Conservation (phyloP, 768 basidiomycete species). For the Kwoniella mangroviensis region DNA sequence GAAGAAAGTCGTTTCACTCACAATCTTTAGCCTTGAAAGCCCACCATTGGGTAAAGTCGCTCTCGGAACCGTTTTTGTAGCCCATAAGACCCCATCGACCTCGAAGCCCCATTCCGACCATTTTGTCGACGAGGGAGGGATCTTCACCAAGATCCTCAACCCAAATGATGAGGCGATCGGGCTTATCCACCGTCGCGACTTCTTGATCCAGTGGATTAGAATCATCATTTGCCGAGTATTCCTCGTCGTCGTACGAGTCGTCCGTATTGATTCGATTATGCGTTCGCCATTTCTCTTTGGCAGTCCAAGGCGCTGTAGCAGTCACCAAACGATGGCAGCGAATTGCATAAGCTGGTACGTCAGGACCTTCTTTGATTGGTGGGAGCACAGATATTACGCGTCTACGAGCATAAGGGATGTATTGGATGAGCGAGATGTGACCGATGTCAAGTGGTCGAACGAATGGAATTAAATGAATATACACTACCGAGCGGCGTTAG, state of each 20-base stretch:
- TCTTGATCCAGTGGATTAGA: slow-evolving; percentile 32
- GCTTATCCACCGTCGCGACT: slow-evolving; percentile 32
- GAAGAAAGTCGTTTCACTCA: slow-evolving; percentile 12
- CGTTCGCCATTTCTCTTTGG: slow-evolving; percentile 41
- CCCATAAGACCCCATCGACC: slow-evolving; percentile 32
- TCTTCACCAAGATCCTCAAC: slow-evolving; percentile 13
- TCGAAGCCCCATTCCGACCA: slow-evolving; percentile 24
- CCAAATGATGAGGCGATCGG: slow-evolving; percentile 28
- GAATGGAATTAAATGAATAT: background rate
- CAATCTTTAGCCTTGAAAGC: slow-evolving; percentile 34
- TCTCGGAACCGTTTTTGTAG: background rate
- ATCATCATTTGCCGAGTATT: slow-evolving; percentile 8
- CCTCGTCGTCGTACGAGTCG: slow-evolving; percentile 6
- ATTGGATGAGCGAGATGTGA: slow-evolving; percentile 24
- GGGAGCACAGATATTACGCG: slow-evolving; percentile 20
- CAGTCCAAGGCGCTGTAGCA: slow-evolving; percentile 45
- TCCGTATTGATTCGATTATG: background rate
- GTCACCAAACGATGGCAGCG: slow-evolving; percentile 34
- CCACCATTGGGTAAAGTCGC: slow-evolving; percentile 21
- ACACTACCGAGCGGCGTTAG: background rate
- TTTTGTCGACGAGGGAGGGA: background rate
- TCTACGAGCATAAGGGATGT: slow-evolving; percentile 41
- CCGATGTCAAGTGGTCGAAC: slow-evolving; percentile 5
- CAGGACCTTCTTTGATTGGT: background rate
- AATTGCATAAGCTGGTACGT: slow-evolving; percentile 11